Evolutionary conservation across 192 early-diverging fungal genomes (phyloP).

Genomic region (Coemansia sp.): DNA sequence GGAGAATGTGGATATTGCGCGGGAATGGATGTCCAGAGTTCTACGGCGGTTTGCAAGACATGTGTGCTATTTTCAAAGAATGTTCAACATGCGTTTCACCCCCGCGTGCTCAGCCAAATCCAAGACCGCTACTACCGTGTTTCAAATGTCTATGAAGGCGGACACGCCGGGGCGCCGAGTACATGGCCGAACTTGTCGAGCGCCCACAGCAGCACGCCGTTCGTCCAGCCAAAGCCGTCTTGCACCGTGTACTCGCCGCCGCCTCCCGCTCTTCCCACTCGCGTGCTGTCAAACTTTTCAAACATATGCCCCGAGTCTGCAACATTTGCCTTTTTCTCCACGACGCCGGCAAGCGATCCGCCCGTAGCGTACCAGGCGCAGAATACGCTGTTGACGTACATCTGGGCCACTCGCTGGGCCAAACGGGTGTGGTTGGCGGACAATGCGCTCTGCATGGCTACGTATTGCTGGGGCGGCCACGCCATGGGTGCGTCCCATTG

Average conservation of each 20-base stretch:
- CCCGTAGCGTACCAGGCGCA: constrained; percentile 71
- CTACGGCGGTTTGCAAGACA: no score
- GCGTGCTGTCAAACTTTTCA: constrained; percentile 68
- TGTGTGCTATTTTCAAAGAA: no score
- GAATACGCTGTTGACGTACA: constrained; percentile 57
- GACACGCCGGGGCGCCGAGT: constrained; percentile 18
- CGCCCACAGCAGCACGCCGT: constrained; percentile 66
- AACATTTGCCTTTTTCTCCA: constrained; percentile 31
- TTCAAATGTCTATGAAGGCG: constrained; percentile 10
- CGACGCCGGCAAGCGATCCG: constrained; percentile 54
- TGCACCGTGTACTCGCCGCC: constrained; percentile 73
- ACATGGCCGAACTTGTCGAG: constrained; percentile 49
- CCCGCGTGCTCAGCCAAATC: no score
- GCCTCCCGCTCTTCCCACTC: constrained; percentile 50
- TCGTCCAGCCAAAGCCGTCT: constrained; percentile 77
- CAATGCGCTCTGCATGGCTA: constrained; percentile 53
- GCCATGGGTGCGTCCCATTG: constrained; percentile 76
- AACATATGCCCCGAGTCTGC: constrained; percentile 68
- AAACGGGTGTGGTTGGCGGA: constrained; percentile 9
- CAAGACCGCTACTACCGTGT: not conserved
- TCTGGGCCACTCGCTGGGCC: constrained; percentile 49
- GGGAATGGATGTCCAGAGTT: no score
- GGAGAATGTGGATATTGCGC: no score
- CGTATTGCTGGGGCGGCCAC: constrained; percentile 68
- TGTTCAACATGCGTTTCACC: no score